Conservation (phyloP, 1,139 yeast genomes). For the Yamadazyma dendronema region DNA sequence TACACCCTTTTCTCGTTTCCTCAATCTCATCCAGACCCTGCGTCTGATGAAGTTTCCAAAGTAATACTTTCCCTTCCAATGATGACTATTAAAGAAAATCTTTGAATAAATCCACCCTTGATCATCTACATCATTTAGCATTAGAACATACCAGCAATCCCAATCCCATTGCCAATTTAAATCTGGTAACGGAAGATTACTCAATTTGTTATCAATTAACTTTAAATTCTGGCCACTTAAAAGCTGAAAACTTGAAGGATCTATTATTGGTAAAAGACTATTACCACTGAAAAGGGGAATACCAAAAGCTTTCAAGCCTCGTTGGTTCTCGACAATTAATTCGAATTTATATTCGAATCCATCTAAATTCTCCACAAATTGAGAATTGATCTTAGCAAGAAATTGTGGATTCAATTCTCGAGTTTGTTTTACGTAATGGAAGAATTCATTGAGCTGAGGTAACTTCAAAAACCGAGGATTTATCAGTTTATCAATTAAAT, state of each 20-base stretch:
- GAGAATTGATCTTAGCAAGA: slow-evolving; percentile 1
- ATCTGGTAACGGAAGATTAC: slow-evolving; percentile 61
- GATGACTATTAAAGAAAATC: slow-evolving; percentile 40
- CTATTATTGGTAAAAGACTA: slow-evolving; percentile 56
- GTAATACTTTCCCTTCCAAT: slow-evolving; percentile 62
- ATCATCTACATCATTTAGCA: slow-evolving; percentile 71
- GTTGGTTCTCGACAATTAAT: slow-evolving; percentile 61
- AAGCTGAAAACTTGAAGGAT: slow-evolving; percentile 52
- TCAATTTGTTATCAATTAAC: slow-evolving; percentile 29
- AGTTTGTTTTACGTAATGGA: slow-evolving; percentile 3
- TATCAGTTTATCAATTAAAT: slow-evolving; percentile 12
- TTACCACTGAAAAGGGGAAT: slow-evolving; percentile 57
- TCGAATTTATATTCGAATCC: slow-evolving; percentile 18
- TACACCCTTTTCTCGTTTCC: slow-evolving; percentile 13
- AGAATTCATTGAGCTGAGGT: slow-evolving; percentile 15
- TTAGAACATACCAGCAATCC: slow-evolving; percentile 70
- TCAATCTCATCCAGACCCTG: slow-evolving; percentile 55
- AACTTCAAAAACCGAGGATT: slow-evolving; percentile 8
- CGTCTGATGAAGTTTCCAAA: slow-evolving; percentile 57
- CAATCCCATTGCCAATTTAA: slow-evolving; percentile 71
- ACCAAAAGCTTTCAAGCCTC: slow-evolving; percentile 68
- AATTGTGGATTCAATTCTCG: slow-evolving; percentile 3
- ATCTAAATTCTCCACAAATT: slow-evolving; percentile 4
- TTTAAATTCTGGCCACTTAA: slow-evolving; percentile 27
- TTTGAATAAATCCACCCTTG: slow-evolving; percentile 74